Evolutionary conservation across 805 yeast species (phyloP), one percentile per base, ranked within the genome.

Genomic region (Hanseniaspora taiwanica): DNA sequence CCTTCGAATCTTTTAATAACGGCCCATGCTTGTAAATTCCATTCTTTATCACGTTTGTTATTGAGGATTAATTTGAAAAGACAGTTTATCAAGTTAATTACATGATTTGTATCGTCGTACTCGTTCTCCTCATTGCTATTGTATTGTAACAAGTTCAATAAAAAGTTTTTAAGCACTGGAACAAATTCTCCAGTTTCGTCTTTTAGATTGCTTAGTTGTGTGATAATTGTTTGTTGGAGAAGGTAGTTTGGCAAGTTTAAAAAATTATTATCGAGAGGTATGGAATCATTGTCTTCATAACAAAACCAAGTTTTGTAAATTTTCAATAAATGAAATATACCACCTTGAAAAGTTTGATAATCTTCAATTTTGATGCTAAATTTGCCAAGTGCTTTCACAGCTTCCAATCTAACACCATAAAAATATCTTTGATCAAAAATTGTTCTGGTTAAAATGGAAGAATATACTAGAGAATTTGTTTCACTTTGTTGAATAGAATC

Each of bases 321-420:
- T 50, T 71, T 74, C 32, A 84, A 58, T 39, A 91, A 64, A 53
- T 83, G 89, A 33, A 65, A 66, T 49, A 81, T 66, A 0, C 97
- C 97, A 18, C 62, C 62, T 4, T 35, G 31, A 24, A 58, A 58
- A 2, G 29, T 35, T 4, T 44, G 43, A 7, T 44, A 44, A 13
- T 50, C 52, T 13, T 38, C 32, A 6, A 49, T 46, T 29, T 46
- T 48, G 21, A 81, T 63, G 0, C 94, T 79, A 39, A 76, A 66
- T n/a, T 60, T 68, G 0, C 87, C 79, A 34, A 91, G 64, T 0
- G 91, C 91, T 36, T 63, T 58, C 1, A 94, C 93, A 1, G 98
- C 96, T 42, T 84, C 93, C 14, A 76, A 69, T 43, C 99, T 66
- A 1, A 91, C 76, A 3, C 96, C 96, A 58, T 83, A 86, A 53